Base-by-base conservation (phyloP, 352 stramenopile genomes). In the Phytophthora kernoviae region DNA sequence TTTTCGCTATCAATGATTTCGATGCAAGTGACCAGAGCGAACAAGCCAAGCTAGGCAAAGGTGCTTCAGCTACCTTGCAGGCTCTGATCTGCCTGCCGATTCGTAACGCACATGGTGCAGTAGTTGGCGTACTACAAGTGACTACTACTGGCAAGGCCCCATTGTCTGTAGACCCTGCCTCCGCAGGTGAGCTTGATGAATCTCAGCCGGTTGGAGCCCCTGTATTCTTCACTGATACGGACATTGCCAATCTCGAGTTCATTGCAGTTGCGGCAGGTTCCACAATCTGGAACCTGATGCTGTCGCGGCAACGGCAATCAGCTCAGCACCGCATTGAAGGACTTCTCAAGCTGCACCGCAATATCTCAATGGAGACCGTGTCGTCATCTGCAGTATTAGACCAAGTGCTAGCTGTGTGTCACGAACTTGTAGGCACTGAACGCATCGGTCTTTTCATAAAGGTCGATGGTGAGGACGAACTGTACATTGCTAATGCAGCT, bases 381-480 rank as follows among this genome's bases (percentile, higher is more conserved):
- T 87, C 81, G 0, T 84, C 70, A 0, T 60, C 65, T 27, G 79
- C 84, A 9, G 62, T 71, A 1, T 57, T 91, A 3, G 79, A 88
- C 30, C 77, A 91, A 26, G 77, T 89, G 24, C 68, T 91, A 4
- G 73, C 77, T 0, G 81, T 91, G n/a, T 91, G 73, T 21, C 77
- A 91, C 24, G 81, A 91, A 58, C 73, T 89, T 14, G 67, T 91
- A 1, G 73, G 70, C 42, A 84, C 78, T 0, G 81, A 91, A 43
- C 77, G 79, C 30, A 87, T 89, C 22, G 77, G 75, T 4, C 61
- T 91, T n/a, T 89, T 88, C 42, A 73, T 89, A 32, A 87, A 87
- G 40, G 74, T 88, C 17, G 73, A 89, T 20, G 79, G 81, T 34
- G 77, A 88, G 21, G 75, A 87, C 42, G 81, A 91, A 37, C 67